Percentiles rank a stretch among this genome's conserved stretches.
phyloP scores from a whole-genome alignment of 495 filamentous ascomycete species.

The Rhizodiscina lignyota region DNA sequence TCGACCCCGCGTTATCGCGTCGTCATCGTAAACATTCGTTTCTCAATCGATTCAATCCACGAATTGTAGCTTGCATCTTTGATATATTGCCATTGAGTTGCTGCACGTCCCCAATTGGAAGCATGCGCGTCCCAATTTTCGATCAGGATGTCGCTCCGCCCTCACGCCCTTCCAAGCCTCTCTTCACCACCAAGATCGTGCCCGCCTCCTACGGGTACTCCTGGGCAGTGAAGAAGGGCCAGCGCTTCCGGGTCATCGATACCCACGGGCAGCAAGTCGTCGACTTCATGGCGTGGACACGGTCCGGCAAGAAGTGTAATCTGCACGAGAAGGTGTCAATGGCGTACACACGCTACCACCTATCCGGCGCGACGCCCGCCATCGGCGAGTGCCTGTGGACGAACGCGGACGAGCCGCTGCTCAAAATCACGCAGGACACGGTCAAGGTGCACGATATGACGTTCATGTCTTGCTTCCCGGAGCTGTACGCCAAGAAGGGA shows the following conservation, averaged over 20 bases:
- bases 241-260: constrained; percentile 23
- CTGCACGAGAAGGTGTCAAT: constrained; percentile 20
- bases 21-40: too few species aligned
- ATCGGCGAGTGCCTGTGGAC: constrained; percentile 21
- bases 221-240: constrained; percentile 15
- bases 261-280: constrained; percentile 24
- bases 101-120: too few species aligned
- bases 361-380: constrained; percentile 16
- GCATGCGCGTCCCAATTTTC: too few species aligned
- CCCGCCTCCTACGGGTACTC: constrained; percentile 6
- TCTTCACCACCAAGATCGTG: too few species aligned
- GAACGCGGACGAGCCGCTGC: constrained; percentile 18
- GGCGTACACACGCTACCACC: constrained; percentile 23
- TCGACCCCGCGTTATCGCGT: too few species aligned
- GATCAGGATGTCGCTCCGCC: too few species aligned
- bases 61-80: too few species aligned
- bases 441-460: constrained; percentile 24
- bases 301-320: constrained; percentile 3
- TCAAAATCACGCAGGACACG: constrained; percentile 16
- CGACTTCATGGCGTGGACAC: constrained; percentile 23
- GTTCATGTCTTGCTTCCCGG: constrained; percentile 25
- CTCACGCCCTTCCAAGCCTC: too few species aligned
- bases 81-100: too few species aligned
- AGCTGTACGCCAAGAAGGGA: constrained; percentile 19
- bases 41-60: too few species aligned